Evolutionary conservation across 306 rosid genomes (phyloP), one percentile per base, ranked within the genome.

Genomic region (Quillaja saponaria): DNA sequence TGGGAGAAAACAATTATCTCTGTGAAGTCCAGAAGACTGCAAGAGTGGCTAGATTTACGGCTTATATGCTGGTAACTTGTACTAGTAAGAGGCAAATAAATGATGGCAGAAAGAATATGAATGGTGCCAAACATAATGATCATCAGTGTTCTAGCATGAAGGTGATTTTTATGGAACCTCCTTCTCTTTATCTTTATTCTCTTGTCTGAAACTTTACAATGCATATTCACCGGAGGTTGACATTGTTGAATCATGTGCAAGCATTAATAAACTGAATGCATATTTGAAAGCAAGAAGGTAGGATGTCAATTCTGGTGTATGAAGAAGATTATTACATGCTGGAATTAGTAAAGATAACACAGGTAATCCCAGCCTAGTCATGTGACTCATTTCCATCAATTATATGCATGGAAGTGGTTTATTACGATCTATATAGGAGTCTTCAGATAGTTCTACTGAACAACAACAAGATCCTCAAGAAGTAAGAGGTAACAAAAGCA

Each of bases 361-460:
- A 19, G 90, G 97, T 90, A 83, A 76, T 58, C 49, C 63, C 45
- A 68, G 63, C 8, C 13, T 58, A 11, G 46, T 14, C 13, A 19
- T 34, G 12, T n/a, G n/a, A n/a, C n/a, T n/a, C n/a, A 10, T 35
- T 45, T 61, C n/a, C n/a, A n/a, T 5, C 53, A 59, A 71, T 44
- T 28, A 50, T 74, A 69, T 88, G 87, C 95, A 79, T 91, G 64
- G 97, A 91, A 80, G 72, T 91, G 55, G 76, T 91, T 51, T 91
- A 87, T 79, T 87, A 81, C 72, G 85, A 87, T 70, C 72, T 85
- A 20, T 87, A 75, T 82, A 96, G 97, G 69, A 80, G 91, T 78
- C 95, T 91, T 44, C 78, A 84, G 77, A 68, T 91, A 31, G 86
- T 80, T 74, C 79, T 91, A 16, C 55, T 91, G 69, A 87, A 85